Conservation (phyloP, 441 rosid genomes). For the California macrophylla region DNA sequence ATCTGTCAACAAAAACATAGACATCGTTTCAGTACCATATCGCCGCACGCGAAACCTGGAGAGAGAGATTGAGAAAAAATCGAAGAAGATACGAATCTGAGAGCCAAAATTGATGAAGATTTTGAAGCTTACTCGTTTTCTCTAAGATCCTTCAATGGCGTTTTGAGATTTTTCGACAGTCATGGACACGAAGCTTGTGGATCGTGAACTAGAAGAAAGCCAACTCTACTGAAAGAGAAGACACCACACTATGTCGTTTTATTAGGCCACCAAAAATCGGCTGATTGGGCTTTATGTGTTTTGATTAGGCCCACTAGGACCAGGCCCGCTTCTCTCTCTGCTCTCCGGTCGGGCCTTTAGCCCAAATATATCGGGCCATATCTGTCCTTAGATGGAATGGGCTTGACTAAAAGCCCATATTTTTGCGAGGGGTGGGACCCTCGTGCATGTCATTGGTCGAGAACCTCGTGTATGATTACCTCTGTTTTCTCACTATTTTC, state of each 20-base stretch:
- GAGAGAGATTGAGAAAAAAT: not conserved
- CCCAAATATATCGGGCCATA: not conserved
- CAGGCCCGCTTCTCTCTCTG: no score
- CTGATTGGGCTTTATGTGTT: not conserved
- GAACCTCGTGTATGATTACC: no score
- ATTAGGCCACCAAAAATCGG: not conserved
- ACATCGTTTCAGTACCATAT: not conserved
- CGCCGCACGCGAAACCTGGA: not conserved
- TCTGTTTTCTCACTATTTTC: no score
- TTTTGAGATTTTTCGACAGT: not conserved
- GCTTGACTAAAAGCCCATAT: not conserved
- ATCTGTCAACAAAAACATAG: not conserved
- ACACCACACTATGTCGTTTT: not conserved
- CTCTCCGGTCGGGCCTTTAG: no score
- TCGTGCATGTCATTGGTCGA: not conserved
- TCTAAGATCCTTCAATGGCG: constrained; percentile 3
- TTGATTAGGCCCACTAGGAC: not conserved
- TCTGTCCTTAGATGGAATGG: no score
- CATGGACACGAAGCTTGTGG: not conserved
- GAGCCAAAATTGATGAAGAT: not conserved
- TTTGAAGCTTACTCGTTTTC: not conserved
- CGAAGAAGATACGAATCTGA: not conserved
- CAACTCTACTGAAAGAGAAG: not conserved
- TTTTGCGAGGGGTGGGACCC: not conserved
- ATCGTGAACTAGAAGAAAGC: not conserved